A percentile compares a stretch with the other conserved stretches of the same genome.
These are phyloP conservation scores for Penicillium sp. DNA, from an alignment of 2,329 filamentous ascomycete species.

Conservation along the genomic window DNA sequence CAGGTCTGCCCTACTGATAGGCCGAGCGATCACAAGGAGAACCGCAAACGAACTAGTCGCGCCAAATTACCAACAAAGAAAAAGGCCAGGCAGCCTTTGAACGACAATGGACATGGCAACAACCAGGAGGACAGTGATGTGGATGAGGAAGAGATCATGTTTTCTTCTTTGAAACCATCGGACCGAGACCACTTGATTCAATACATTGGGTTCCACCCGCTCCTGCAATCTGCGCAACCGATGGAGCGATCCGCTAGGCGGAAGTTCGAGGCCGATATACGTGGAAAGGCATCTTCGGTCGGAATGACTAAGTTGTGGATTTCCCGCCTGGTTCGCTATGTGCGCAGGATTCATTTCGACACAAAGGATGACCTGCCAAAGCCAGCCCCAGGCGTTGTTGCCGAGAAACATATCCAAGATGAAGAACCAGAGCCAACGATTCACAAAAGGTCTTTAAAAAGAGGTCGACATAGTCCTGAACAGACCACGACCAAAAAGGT, in stretches of 20 bases:
- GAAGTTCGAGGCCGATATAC: conserved; percentile 26
- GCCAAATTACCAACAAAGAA: background rate
- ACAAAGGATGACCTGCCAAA: background rate
- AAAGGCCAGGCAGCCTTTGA: background rate
- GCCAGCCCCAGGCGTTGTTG: conserved; percentile 10
- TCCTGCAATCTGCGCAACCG: conserved; percentile 23
- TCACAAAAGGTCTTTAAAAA: background rate
- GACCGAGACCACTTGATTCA: conserved; percentile 15
- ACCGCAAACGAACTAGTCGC: background rate
- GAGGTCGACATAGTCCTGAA: background rate
- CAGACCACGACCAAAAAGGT: background rate
- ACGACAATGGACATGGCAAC: background rate
- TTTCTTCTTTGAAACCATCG: conserved; percentile 15
- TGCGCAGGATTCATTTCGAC: conserved; percentile 30
- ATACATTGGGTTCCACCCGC: conserved; percentile 23
- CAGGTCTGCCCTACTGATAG: background rate
- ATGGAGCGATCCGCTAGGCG: conserved; percentile 21
- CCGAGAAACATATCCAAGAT: conserved; percentile 31
- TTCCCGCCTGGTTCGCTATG: conserved; percentile 20
- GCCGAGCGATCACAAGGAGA: background rate
- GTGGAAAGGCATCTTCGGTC: conserved; percentile 12
- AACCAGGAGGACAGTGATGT: conserved; percentile 1
- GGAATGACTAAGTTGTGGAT: conserved; percentile 16
- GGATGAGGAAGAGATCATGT: conserved; percentile 20
- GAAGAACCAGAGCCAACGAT: background rate